Evolutionary conservation across 768 basidiomycete species (phyloP), one percentile per base, ranked within the genome.

Genomic region (Collybiopsis luxurians): DNA sequence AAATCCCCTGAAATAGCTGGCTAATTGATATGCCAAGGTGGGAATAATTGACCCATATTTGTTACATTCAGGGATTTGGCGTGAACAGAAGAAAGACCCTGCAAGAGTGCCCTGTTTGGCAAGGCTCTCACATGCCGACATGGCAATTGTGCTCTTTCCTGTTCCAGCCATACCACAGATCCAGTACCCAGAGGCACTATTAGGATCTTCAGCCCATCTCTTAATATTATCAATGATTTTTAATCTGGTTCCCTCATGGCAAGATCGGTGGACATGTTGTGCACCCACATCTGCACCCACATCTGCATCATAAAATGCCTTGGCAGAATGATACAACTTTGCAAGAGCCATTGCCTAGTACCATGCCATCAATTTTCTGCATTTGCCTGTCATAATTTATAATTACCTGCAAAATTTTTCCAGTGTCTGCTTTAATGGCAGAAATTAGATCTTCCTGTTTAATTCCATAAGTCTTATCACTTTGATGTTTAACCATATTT

Each of bases 21-120:
- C 57, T 7, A 59, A 24, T n/a, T 45, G 42, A 48, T 47, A 54
- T 26, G 53, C 52, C 9, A 59, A 23, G 23, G 51, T 59, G 1
- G 57, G 57, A 30, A 59, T 55, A 23, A 59, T 47, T 1, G 10
- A 28, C 6, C 21, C 4, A 17, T 45, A 43, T 10, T 53, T 24
- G 19, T 40, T 17, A 23, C 48, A 44, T 13, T 47, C 52, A 9
- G 40, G 30, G 15, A 59, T 44, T 38, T 59, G 52, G 19, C 39
- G 51, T 10, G 51, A 53, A 19, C 57, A 59, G 28, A 59, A 59
- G 23, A 59, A 59, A 3, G 42, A 28, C 1, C 27, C 57, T 15
- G 51, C 57, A 2, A 59, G 36, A 15, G 42, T 15, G 2, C 39
- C 23, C 19, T 53, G 26, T 21, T 48, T 24, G 11, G 40, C 12